Base-by-base conservation (phyloP, 371 early-diverging fungal genomes). In the Lichtheimia hyalospora region DNA sequence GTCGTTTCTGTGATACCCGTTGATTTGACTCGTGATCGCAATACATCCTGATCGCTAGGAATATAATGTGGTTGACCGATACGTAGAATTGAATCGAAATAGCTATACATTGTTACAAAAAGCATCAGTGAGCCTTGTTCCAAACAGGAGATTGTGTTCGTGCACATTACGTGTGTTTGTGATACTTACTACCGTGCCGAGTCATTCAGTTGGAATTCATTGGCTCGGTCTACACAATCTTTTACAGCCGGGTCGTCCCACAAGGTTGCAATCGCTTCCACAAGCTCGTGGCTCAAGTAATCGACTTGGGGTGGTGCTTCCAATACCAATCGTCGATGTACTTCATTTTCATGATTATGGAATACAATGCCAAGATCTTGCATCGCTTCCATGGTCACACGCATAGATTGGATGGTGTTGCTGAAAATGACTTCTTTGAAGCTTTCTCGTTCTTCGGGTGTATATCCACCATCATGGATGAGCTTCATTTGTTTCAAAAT, bases 401-500 rank as follows among this genome's bases (percentile, higher is more conserved):
- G 84, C 93, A 94, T 94, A n/a, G 94, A 92, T 60, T 93, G 91
- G 58, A 94, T 82, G 16, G 90, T 87, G 74, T 97, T 97, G 49
- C 88, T 84, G 68, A 92, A 94, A 50, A 97, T 94, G 62, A 94
- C 92, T 67, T 90, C 94, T 64, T 88, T 91, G 76, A 92, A 96
- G 28, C 90, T 86, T 60, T 90, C 89, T 44, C 92, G 84, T 73
- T 97, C 97, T 42, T 91, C 89, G 13, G 73, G 64, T 50, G 89
- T 86, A 76, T 92, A 97, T 4, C 98, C 98, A 53, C 86, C 88
- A 60, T 90, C 94, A 71, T 97, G 97, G 63, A 97, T 95, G 39
- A 96, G 82, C 69, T 92, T 92, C 95, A 97, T 96, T 68, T 97
- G 97, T 71, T 97, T 97, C 44, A 97, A 74, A 60, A 97, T 92